phyloP scores from a whole-genome alignment of 306 rosid genomes.

The Sicyos baderoa region DNA sequence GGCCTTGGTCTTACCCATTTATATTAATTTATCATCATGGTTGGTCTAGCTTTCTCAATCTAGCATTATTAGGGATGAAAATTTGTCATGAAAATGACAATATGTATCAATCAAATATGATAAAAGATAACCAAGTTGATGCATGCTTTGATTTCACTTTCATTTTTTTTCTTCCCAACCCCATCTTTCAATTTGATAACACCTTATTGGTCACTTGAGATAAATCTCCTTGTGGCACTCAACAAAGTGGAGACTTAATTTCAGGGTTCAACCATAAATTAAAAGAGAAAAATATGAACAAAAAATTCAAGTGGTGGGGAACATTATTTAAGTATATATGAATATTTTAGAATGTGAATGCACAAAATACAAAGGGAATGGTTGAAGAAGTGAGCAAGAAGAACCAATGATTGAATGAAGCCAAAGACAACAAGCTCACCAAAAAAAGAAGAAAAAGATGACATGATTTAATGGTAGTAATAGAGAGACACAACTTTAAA shows the following conservation, averaged over 20 bases:
- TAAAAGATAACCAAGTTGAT: background rate
- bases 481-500: slow-evolving; percentile 1
- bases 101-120: slow-evolving; percentile 14
- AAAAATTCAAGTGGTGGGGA: background rate
- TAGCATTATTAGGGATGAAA: slow-evolving; percentile 17
- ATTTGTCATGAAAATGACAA: slow-evolving; percentile 19
- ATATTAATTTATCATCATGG: background rate
- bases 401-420: background rate
- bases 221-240: background rate
- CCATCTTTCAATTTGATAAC: background rate
- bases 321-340: background rate
- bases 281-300: background rate
- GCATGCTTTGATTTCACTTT: slow-evolving; percentile 7
- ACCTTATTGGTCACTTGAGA: background rate
- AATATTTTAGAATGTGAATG: background rate
- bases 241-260: background rate
- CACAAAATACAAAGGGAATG: slow-evolving; percentile 8
- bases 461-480: slow-evolving; percentile 4
- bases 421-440: slow-evolving; percentile 7
- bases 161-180: slow-evolving; percentile 8
- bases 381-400: slow-evolving; percentile 6
- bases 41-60: slow-evolving; percentile 2
- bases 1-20: background rate
- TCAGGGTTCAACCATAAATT: background rate
- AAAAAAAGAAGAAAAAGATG: background rate